These are phyloP conservation scores for Hypericum androsaemum DNA, from an alignment of 345 rosid species.

Conservation along the genomic window DNA sequence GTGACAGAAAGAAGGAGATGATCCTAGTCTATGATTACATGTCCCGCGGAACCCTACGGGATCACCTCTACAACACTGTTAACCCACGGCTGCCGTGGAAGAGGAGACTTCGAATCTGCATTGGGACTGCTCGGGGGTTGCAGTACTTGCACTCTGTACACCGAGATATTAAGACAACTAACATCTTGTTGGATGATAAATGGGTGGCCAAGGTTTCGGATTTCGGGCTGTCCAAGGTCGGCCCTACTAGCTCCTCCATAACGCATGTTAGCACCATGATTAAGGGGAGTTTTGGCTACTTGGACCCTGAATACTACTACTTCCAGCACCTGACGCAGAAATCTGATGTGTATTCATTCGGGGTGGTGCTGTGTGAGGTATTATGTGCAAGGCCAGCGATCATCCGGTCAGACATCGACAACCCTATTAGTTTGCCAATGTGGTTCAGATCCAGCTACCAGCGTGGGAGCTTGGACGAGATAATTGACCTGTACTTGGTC, in stretches of 20 bases:
- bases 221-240: conserved; percentile 37
- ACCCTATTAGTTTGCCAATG: conserved; percentile 26
- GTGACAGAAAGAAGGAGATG: conserved; percentile 33
- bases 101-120: conserved; percentile 31
- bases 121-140: conserved; percentile 35
- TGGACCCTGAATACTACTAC: conserved; percentile 57
- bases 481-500: conserved; percentile 30
- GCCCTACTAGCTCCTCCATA: conserved; percentile 28
- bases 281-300: conserved; percentile 43
- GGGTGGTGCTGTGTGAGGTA: conserved; percentile 48
- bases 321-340: conserved; percentile 45
- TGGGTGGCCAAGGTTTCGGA: conserved; percentile 52
- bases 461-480: conserved; percentile 22
- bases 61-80: conserved; percentile 22
- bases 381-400: conserved; percentile 36
- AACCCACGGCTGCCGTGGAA: conserved; percentile 31
- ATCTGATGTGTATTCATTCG: conserved; percentile 65
- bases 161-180: conserved; percentile 45
- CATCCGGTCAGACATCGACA: conserved; percentile 13
- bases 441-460: conserved; percentile 31
- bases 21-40: conserved; percentile 38
- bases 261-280: conserved; percentile 41
- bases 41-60: conserved; percentile 21
- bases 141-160: conserved; percentile 30
- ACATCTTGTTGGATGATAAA: conserved; percentile 40